Evolutionary conservation across 352 stramenopile genomes (phyloP), one percentile per base, ranked within the genome.

Genomic region (Phytophthora pluvialis): DNA sequence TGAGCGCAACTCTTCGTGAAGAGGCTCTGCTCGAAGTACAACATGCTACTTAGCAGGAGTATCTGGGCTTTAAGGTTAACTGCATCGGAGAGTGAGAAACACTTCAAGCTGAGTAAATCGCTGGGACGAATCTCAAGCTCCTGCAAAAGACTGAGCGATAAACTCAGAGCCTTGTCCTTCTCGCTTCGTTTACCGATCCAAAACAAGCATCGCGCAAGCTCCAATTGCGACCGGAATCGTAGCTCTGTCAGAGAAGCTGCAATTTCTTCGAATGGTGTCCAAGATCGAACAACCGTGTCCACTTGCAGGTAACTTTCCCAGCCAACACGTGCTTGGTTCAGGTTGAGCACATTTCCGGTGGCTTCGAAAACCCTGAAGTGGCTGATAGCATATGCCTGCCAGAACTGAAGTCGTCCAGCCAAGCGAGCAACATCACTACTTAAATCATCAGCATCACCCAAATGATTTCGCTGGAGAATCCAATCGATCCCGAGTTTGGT

Each of bases 351-450:
- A n/a, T 81, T 61, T 0, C 83, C 83, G 16, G 72, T 77, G 2
- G 75, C 75, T 42, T 91, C 77, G 44, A 80, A 91, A 8, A 76
- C 64, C 11, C 73, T 62, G 12, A 78, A 86, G 35, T 90, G 80
- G 29, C 77, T 80, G 12, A 83, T 57, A 6, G 77, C 78, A 47
- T 88, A 91, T 12, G 67, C 67, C 21, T 81, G 68, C 80, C 83
- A 91, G 29, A 91, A 89, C 40, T 67, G 29, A 13, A 87, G 67
- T 39, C 74, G 70, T 16, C 36, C 39, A 40, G 49, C 49, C 26
- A 67, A 32, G 18, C 28, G 42, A 26, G 28, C 35, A 57, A 29
- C 40, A n/a, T 60, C 36, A 55, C 39, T 33, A 16, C 13, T 43
- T 29, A 16, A 15, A 38, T 61, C n/a, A 35, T 15, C 25, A 5